These are phyloP conservation scores for Nemania serpens DNA, from an alignment of 2,329 filamentous ascomycete species.

Conservation along the genomic window DNA sequence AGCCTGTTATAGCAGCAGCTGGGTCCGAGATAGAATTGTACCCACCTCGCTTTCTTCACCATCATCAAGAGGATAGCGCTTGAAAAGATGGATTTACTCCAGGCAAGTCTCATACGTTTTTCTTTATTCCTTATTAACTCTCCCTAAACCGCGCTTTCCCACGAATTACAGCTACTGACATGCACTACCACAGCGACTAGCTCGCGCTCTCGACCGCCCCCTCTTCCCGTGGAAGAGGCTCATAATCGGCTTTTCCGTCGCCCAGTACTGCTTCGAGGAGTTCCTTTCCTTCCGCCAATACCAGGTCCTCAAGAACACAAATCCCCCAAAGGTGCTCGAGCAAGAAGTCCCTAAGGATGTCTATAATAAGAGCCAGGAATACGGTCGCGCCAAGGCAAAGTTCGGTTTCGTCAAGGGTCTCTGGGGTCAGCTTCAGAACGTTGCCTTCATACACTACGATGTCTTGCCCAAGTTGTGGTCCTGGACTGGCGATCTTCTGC, in stretches of 20 bases:
- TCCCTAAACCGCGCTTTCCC: neutral
- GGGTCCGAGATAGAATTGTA: slow-evolving; percentile 22
- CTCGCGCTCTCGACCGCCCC: slow-evolving; percentile 85
- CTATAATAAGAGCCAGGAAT: slow-evolving; percentile 94
- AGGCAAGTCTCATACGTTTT: slow-evolving; percentile 35
- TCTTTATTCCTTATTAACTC: too few species aligned
- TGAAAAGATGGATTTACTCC: slow-evolving; percentile 43
- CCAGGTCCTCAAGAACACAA: slow-evolving; percentile 77
- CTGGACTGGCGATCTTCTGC: slow-evolving; percentile 74
- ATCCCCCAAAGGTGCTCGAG: slow-evolving; percentile 82
- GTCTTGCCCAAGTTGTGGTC: slow-evolving; percentile 90
- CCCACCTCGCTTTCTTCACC: slow-evolving; percentile 13
- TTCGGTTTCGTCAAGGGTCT: slow-evolving; percentile 82
- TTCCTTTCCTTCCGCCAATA: slow-evolving; percentile 92
- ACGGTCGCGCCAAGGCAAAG: slow-evolving; percentile 93
- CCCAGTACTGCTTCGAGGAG: slow-evolving; percentile 87
- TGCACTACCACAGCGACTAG: slow-evolving; percentile 64
- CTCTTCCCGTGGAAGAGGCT: slow-evolving; percentile 97
- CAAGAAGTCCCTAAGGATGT: slow-evolving; percentile 88
- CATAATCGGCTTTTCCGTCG: slow-evolving; percentile 91
- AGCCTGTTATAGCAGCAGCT: too few species aligned
- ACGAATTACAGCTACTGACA: slow-evolving; percentile 8
- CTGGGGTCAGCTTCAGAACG: slow-evolving; percentile 85
- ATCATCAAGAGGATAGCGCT: slow-evolving; percentile 25
- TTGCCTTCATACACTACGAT: slow-evolving; percentile 88